Conservation (phyloP, 192 early-diverging fungal species). For the Coemansia biformis region DNA sequence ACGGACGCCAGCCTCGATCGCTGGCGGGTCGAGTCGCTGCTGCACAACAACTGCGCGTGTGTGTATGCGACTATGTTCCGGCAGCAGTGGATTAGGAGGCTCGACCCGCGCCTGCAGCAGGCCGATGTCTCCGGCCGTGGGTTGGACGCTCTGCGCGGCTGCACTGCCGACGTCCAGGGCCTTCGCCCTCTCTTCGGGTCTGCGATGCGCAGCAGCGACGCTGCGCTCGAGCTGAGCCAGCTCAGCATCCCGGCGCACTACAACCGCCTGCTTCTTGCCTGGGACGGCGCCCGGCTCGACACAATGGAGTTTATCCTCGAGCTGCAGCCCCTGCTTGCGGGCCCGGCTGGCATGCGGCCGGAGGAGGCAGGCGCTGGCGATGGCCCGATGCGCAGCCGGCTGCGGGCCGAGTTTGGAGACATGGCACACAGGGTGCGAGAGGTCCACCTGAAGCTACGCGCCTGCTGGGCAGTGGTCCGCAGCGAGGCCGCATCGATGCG, state of each 20-base stretch:
- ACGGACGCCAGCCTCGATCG: slow-evolving; percentile 15
- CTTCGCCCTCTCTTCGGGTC: slow-evolving; percentile 13
- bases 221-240: slow-evolving; percentile 22
- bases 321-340: slow-evolving; percentile 12
- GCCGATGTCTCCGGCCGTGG: background rate
- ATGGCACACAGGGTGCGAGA: slow-evolving; percentile 17
- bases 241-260: slow-evolving; percentile 30
- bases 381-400: slow-evolving; percentile 9
- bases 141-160: background rate
- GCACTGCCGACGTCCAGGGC: background rate
- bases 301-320: slow-evolving; percentile 21
- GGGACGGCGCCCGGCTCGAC: slow-evolving; percentile 32
- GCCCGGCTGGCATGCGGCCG: background rate
- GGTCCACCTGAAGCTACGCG: slow-evolving; percentile 5
- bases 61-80: slow-evolving; percentile 21
- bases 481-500: slow-evolving; percentile 5
- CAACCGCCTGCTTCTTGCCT: slow-evolving; percentile 21
- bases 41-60: slow-evolving; percentile 29
- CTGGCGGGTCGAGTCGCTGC: slow-evolving; percentile 17
- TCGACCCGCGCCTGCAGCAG: slow-evolving; percentile 4
- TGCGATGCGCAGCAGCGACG: slow-evolving; percentile 13
- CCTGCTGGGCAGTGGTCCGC: background rate
- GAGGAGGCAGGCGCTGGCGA: background rate
- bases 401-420: slow-evolving; percentile 45
- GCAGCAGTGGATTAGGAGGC: slow-evolving; percentile 14